A percentile compares a stretch with the other conserved stretches of the same genome.
Conservation (phyloP, 306 rosid species). For the apple (Malus domestica) region DNA sequence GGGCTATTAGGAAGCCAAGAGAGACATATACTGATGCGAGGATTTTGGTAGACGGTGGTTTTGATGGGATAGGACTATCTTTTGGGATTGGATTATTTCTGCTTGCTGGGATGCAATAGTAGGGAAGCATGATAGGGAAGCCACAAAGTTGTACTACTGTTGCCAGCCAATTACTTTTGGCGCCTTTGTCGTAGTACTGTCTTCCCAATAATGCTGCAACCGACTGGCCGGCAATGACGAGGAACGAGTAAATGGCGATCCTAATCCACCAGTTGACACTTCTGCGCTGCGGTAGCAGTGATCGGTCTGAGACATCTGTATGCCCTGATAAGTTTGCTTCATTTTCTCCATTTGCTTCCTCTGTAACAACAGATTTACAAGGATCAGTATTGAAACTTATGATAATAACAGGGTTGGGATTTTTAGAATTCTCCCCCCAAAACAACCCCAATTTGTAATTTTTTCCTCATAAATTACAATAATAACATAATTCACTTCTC, state of each 20-base stretch:
- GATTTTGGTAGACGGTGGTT: not conserved
- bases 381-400: not conserved
- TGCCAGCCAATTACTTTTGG: slow-evolving; percentile 31
- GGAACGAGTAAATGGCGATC: slow-evolving; percentile 6
- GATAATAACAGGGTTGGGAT: not conserved
- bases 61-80: not conserved
- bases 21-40: slow-evolving; percentile 18
- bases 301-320: not conserved
- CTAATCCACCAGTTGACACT: slow-evolving; percentile 20
- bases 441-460: not conserved
- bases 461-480: not conserved
- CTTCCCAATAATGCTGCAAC: slow-evolving; percentile 28
- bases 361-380: not conserved
- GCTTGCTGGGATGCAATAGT: slow-evolving; percentile 9
- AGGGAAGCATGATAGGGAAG: slow-evolving; percentile 33
- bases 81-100: not conserved
- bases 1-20: slow-evolving; percentile 22
- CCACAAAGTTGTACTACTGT: slow-evolving; percentile 24
- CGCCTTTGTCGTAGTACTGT: slow-evolving; percentile 30
- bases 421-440: not conserved
- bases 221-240: slow-evolving; percentile 26
- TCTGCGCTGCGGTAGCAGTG: not conserved
- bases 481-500: not conserved
- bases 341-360: not conserved
- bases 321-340: not conserved